Evolutionary conservation across 1,284 basidiomycete species (phyloP).

Genomic region (Coniophora puteana): DNA sequence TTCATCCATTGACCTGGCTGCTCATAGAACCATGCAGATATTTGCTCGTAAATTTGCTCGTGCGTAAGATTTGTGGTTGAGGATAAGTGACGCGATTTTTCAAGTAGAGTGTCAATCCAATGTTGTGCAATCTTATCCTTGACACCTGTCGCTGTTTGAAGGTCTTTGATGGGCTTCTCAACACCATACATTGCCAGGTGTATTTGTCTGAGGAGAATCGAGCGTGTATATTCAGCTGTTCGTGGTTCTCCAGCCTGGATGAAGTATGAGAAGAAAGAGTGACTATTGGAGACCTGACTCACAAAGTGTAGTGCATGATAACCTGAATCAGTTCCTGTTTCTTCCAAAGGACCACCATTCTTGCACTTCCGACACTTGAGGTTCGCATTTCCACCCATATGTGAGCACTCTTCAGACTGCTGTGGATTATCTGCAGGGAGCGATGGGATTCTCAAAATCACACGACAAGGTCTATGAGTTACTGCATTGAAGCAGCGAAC

Average conservation of each 20-base stretch:
- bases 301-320: too few species aligned
- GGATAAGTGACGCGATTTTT: too few species aligned
- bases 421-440: conserved; percentile 31
- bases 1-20: conserved; percentile 16
- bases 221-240: too few species aligned
- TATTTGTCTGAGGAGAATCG: too few species aligned
- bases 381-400: conserved; percentile 25
- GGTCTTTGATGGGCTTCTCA: too few species aligned
- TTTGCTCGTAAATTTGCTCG: too few species aligned
- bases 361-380: conserved; percentile 27
- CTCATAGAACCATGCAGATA: conserved; percentile 15
- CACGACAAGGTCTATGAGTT: too few species aligned
- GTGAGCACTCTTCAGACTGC: conserved; percentile 30
- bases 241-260: neutral
- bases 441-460: too few species aligned
- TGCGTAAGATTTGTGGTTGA: too few species aligned
- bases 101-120: conserved; percentile 32
- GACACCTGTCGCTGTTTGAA: conserved; percentile 22
- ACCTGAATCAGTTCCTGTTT: conserved; percentile 19
- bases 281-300: too few species aligned
- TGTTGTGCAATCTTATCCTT: conserved; percentile 26
- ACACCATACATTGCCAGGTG: too few species aligned
- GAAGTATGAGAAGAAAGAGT: neutral
- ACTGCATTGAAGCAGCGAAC: too few species aligned
- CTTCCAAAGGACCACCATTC: conserved; percentile 19